Evolutionary conservation across 2,329 filamentous ascomycete species (phyloP).

Genomic region (Passalora sequoiae): DNA sequence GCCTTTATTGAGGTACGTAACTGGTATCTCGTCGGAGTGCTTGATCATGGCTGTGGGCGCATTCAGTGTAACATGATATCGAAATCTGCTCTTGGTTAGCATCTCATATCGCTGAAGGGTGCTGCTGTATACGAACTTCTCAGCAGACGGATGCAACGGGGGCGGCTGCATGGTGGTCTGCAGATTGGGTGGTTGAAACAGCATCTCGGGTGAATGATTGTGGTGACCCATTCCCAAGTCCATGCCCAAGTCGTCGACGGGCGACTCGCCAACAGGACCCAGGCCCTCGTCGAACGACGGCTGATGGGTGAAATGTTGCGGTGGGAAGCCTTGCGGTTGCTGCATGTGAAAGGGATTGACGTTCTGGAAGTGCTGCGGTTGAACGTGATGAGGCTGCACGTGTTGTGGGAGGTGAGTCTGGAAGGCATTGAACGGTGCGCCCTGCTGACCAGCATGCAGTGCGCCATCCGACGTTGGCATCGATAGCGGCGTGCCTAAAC

Average conservation of each 20-base stretch:
- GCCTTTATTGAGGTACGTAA: conserved; percentile 98
- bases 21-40: conserved; percentile 79
- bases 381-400: conserved; percentile 50
- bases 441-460: conserved; percentile 55
- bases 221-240: conserved; percentile 57
- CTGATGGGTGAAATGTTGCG: conserved; percentile 74
- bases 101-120: neutral
- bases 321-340: conserved; percentile 58
- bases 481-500: conserved; percentile 75
- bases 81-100: conserved; percentile 56
- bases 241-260: conserved; percentile 52
- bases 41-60: conserved; percentile 96
- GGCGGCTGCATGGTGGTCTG: conserved; percentile 45
- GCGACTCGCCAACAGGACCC: conserved; percentile 59
- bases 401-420: conserved; percentile 56
- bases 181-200: conserved; percentile 49
- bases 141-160: conserved; percentile 37
- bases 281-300: conserved; percentile 72
- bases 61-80: conserved; percentile 83
- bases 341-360: conserved; percentile 66
- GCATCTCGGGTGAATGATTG: conserved; percentile 55
- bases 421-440: conserved; percentile 62
- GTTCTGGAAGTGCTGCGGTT: conserved; percentile 51
- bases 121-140: conserved; percentile 42
- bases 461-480: conserved; percentile 66